Conservation (phyloP, 2,329 filamentous ascomycete species). For the Thelonectria blattea region DNA sequence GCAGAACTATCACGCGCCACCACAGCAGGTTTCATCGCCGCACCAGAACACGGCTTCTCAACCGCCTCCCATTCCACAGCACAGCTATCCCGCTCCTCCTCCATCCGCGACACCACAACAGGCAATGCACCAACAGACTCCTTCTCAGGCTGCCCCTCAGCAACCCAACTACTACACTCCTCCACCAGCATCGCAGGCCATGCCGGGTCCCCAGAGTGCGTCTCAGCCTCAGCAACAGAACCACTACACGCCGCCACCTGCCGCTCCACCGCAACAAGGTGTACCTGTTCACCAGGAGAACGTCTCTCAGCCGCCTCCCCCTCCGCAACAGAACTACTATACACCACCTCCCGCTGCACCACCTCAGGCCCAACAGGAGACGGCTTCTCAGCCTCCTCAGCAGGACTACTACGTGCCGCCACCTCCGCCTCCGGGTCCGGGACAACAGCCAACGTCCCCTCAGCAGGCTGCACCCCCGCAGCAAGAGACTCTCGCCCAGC, state of each 20-base stretch:
- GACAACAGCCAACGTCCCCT: too few species aligned
- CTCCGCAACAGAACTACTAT: constrained; percentile 3
- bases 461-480: neutral
- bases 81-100: neutral
- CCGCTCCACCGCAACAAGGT: neutral
- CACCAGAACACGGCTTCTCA: neutral
- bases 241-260: neutral
- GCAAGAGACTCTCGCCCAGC: neutral
- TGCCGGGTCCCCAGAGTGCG: neutral
- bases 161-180: neutral
- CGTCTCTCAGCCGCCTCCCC: neutral
- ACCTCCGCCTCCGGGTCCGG: neutral
- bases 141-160: neutral
- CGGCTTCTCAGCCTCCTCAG: neutral
- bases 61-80: too few species aligned
- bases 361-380: neutral
- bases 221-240: neutral
- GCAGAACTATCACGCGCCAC: neutral
- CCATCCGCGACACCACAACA: neutral
- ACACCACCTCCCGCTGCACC: neutral
- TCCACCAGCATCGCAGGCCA: neutral
- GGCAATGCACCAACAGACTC: too few species aligned
- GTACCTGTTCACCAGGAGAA: neutral
- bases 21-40: neutral
- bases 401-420: neutral